Evolutionary conservation across 23 red algal genomes (phyloP).

Genomic region (Gracilaria gracilis): DNA sequence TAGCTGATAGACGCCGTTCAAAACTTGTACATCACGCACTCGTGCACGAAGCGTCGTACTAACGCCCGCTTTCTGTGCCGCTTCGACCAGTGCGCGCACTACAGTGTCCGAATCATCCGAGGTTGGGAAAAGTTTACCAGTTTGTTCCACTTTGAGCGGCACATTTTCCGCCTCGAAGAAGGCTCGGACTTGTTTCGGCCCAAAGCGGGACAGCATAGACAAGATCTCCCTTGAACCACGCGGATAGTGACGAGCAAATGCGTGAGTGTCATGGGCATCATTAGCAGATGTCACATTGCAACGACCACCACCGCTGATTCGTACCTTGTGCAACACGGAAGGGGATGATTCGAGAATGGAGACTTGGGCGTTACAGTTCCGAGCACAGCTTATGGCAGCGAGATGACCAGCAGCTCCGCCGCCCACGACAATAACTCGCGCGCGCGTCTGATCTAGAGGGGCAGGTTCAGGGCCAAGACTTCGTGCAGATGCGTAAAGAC

Average conservation of each 20-base stretch:
- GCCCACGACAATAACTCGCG: conserved; percentile 81
- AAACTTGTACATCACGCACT: conserved; percentile 35
- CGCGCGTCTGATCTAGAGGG: not conserved
- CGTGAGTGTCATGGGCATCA: conserved; percentile 38
- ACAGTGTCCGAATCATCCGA: conserved; percentile 71
- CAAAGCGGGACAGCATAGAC: conserved; percentile 77
- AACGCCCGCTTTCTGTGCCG: conserved; percentile 51
- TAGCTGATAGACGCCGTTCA: not conserved
- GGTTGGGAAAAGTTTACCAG: conserved; percentile 92
- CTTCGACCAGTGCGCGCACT: conserved; percentile 73
- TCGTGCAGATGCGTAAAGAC: not conserved
- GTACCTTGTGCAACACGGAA: conserved; percentile 82
- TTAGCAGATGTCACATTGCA: conserved; percentile 85
- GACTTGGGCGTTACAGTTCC: conserved; percentile 23
- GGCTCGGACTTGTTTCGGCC: conserved; percentile 39
- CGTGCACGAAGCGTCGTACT: conserved; percentile 17
- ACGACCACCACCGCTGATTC: conserved; percentile 90
- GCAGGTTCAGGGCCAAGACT: not conserved
- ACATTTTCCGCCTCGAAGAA: conserved; percentile 90
- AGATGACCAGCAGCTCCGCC: conserved; percentile 94
- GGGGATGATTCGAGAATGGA: conserved; percentile 80
- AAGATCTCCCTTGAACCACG: conserved; percentile 56
- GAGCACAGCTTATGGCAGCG: conserved; percentile 74
- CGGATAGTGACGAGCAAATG: conserved; percentile 84
- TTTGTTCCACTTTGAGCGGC: conserved; percentile 77